Base-by-base conservation (phyloP, 306 rosid genomes). In the Prunus dulcis region DNA sequence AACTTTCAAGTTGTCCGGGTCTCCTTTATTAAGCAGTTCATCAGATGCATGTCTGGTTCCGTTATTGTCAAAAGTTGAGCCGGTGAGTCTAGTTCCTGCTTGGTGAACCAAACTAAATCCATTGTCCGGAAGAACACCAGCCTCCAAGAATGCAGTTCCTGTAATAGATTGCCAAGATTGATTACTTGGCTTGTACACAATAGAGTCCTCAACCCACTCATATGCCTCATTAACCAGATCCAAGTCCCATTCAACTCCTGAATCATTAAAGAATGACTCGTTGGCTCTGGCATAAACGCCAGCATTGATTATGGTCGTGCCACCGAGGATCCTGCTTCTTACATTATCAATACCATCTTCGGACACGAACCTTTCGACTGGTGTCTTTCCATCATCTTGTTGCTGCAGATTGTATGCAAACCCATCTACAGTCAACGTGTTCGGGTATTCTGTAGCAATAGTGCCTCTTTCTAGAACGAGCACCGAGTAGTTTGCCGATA, bases 141-240 rank as follows among this genome's bases (percentile, higher is more conserved):
- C 67, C 30, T 72, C 73, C 28, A 65, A 20, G 20, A 56, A 43
- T 20, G 73, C 82, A 0, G 68, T 46, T 34, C 27, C 43, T 3
- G 65, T 62, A 10, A 63, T 5, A 3, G 18, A 30, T 19, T 78
- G 82, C 79, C 79, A 73, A 58, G 67, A n/a, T 22, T 34, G 13
- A 67, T 61, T 50, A 23, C 27, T 65, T 1, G 63, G 14, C 0
- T 4, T 19, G 49, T 19, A 50, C 17, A 75, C 82, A 25, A 78
- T 22, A 0, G 80, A 20, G 3, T 82, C 73, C 57, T 82, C 82
- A 0, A 78, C 82, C 86, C 86, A 82, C 12, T 70, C 9, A 15
- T 78, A 78, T 0, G 82, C 80, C 51, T 78, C 11, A 19, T 82
- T 73, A 2, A 82, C 86, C 52, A n/a, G 1, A 2, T 55, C 45